Percentiles rank a stretch among this genome's conserved stretches.
These are phyloP conservation scores for Massarina eburnea DNA, from an alignment of 2,329 filamentous ascomycete species.

Conservation along the genomic window DNA sequence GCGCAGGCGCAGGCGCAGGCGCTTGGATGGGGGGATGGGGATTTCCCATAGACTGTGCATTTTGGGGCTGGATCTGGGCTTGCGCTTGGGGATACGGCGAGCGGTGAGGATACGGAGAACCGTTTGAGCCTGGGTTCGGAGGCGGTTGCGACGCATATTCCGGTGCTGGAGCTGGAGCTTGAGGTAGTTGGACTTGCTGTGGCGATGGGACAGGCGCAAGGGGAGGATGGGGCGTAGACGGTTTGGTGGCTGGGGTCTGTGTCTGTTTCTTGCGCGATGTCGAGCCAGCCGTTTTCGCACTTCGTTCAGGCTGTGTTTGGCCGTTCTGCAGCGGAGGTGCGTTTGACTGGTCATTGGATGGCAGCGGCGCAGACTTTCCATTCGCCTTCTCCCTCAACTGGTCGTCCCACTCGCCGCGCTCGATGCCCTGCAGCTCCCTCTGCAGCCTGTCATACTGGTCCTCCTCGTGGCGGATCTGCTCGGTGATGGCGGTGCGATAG, in stretches of 20 bases:
- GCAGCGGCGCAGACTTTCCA: conserved; percentile 22
- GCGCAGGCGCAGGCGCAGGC: conserved; percentile 21
- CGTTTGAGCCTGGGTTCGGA: conserved; percentile 31
- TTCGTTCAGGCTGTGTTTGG: conserved; percentile 12
- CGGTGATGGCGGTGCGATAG: conserved; percentile 71
- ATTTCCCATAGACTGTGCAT: conserved; percentile 25
- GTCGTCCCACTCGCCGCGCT: conserved; percentile 60
- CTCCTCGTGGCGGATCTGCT: conserved; percentile 75
- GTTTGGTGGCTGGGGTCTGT: conserved; percentile 14
- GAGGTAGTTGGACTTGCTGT: conserved; percentile 7
- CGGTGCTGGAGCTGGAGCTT: conserved; percentile 20
- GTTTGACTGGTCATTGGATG: conserved; percentile 18
- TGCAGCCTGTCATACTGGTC: conserved; percentile 63
- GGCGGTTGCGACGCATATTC: conserved; percentile 26
- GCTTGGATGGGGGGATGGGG: conserved; percentile 19
- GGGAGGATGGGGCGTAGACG: conserved; percentile 22
- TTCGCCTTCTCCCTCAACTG: conserved; percentile 31
- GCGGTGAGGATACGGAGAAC: conserved; percentile 37
- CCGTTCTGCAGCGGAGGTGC: conserved; percentile 14
- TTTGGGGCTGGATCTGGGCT: conserved; percentile 33
- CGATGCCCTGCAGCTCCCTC: conserved; percentile 68
- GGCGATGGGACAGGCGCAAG: conserved; percentile 10
- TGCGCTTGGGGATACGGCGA: conserved; percentile 40
- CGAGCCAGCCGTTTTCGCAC: conserved; percentile 27
- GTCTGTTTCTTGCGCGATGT: conserved; percentile 33